phyloP scores from a whole-genome alignment of 345 rosid species.

The Ceriops zippeliana region DNA sequence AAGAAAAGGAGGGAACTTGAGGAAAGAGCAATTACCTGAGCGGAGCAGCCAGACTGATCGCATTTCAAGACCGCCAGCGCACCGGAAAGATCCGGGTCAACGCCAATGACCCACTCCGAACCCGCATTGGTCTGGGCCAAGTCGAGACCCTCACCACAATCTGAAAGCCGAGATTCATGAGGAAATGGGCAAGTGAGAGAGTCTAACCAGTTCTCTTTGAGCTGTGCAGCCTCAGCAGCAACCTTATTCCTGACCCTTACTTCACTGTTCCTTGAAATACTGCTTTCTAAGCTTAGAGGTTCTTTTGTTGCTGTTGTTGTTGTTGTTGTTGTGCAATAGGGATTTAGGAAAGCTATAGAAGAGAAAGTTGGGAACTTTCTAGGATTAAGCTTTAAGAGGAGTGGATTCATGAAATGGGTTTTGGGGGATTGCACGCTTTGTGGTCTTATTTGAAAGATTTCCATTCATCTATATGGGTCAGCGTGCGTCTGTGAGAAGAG shows the following conservation, averaged over 20 bases:
- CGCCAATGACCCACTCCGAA: conserved; percentile 58
- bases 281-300: background rate
- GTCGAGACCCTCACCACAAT: conserved; percentile 5
- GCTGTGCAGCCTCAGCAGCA: conserved; percentile 8
- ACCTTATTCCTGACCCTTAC: conserved; percentile 11
- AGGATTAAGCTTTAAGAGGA: conserved; percentile 6
- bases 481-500: too few species aligned
- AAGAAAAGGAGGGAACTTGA: background rate
- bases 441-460: conserved; percentile 11
- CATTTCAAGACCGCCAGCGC: conserved; percentile 67
- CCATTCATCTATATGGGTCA: conserved; percentile 3
- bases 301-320: background rate
- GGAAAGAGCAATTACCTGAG: conserved; percentile 42
- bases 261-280: background rate
- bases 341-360: conserved; percentile 8
- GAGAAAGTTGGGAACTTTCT: background rate
- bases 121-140: conserved; percentile 19
- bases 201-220: conserved; percentile 60
- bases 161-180: background rate
- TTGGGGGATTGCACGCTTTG: background rate
- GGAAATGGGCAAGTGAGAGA: conserved; percentile 49
- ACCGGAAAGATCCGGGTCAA: conserved; percentile 85
- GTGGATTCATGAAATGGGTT: conserved; percentile 21
- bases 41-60: conserved; percentile 45
- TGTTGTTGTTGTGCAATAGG: conserved; percentile 10